A percentile compares a stretch with the other conserved stretches of the same genome.
phyloP scores from a whole-genome alignment of 306 rosid genomes.

The Phaseolus lunatus region DNA sequence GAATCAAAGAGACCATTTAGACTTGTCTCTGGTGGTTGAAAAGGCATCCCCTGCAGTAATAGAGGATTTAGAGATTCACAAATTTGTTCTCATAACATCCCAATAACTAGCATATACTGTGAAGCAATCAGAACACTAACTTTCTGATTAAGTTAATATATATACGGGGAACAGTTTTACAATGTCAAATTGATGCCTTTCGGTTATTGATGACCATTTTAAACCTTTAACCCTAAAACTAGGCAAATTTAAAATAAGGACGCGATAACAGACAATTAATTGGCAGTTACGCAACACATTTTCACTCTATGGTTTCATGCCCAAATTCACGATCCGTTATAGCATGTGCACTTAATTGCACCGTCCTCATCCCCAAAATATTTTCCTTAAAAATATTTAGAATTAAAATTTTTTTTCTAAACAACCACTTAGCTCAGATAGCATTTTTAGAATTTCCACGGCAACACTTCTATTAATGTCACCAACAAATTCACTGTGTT shows the following conservation, averaged over 20 bases:
- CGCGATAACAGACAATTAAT: neutral
- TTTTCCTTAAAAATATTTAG: neutral
- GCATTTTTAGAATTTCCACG: neutral
- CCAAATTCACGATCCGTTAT: neutral
- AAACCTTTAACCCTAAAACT: too few relatives aligned
- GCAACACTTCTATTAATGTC: neutral
- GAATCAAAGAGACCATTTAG: slow-evolving; percentile 70
- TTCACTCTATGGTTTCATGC: neutral
- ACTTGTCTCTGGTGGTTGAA: slow-evolving; percentile 68
- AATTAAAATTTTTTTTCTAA: neutral
- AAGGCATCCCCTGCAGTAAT: slow-evolving; percentile 68
- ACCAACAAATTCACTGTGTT: slow-evolving; percentile 1
- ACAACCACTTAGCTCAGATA: neutral
- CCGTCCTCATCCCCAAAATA: neutral
- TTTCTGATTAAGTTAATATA: neutral
- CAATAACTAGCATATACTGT: slow-evolving; percentile 5
- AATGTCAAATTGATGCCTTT: too few relatives aligned
- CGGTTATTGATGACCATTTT: too few relatives aligned
- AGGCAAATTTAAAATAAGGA: too few relatives aligned
- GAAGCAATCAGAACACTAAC: slow-evolving; percentile 34
- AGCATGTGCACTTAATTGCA: neutral
- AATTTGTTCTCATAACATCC: slow-evolving; percentile 3
- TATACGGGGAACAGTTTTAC: neutral
- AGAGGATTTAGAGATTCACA: slow-evolving; percentile 38
- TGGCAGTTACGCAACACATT: neutral